Conservation (phyloP, 225 moss, liverwort and hornwort genomes). For the Asterella californica region DNA sequence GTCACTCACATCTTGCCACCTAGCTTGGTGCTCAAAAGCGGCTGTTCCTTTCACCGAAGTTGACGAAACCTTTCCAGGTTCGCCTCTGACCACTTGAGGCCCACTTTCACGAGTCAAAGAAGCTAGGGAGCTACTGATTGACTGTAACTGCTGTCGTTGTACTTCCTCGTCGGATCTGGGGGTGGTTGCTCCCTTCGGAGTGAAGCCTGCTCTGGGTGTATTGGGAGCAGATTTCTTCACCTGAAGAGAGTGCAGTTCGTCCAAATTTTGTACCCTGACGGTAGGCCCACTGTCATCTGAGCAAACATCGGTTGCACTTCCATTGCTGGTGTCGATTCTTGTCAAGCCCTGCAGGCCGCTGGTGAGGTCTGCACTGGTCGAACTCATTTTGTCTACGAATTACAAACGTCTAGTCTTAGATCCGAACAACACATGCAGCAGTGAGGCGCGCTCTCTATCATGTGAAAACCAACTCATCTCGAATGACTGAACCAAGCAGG, state of each 20-base stretch:
- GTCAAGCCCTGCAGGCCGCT: slow-evolving; percentile 57
- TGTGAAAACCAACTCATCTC: background rate
- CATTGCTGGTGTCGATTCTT: slow-evolving; percentile 60
- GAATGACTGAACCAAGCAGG: too few relatives aligned
- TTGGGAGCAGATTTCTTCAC: slow-evolving; percentile 84
- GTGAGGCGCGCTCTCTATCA: background rate
- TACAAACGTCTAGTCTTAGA: too few relatives aligned
- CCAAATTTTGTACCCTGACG: slow-evolving; percentile 62
- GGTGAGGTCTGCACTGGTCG: background rate
- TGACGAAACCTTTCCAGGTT: slow-evolving; percentile 62
- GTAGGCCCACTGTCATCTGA: slow-evolving; percentile 72
- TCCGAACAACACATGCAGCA: background rate
- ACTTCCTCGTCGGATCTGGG: slow-evolving; percentile 61
- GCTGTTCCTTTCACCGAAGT: slow-evolving; percentile 49
- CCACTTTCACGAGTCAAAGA: slow-evolving; percentile 89
- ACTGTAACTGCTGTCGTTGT: slow-evolving; percentile 75
- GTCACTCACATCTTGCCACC: slow-evolving; percentile 72
- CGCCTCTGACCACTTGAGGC: slow-evolving; percentile 87
- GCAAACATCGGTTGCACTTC: slow-evolving; percentile 54
- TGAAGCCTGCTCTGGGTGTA: slow-evolving; percentile 47
- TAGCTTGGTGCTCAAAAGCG: slow-evolving; percentile 45
- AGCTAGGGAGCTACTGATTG: slow-evolving; percentile 88
- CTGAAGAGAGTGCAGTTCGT: slow-evolving; percentile 80
- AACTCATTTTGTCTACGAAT: slow-evolving; percentile 14
- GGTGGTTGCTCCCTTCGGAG: slow-evolving; percentile 39